Conservation (phyloP, 2,329 filamentous ascomycete species). For the Aspergillus brunneoviolaceus region DNA sequence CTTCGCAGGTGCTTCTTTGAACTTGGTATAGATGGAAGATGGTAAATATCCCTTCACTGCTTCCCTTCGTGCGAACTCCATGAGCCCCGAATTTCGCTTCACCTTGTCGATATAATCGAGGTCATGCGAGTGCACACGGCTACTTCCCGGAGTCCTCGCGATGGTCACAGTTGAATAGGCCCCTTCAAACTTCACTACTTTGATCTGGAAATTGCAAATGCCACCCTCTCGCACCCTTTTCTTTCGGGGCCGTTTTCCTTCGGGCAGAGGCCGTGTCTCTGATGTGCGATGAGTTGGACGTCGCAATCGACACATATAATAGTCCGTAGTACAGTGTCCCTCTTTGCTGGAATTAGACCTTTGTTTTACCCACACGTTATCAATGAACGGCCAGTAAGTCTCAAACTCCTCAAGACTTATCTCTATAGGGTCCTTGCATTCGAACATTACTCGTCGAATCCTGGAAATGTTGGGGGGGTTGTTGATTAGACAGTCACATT, state of each 20-base stretch:
- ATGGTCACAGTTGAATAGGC: conserved; percentile 46
- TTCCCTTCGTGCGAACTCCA: conserved; percentile 48
- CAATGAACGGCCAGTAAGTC: conserved; percentile 50
- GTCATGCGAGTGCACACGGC: conserved; percentile 45
- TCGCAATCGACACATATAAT: conserved; percentile 50
- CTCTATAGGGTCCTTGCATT: conserved; percentile 48
- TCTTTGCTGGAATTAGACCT: conserved; percentile 44
- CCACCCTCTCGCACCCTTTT: conserved; percentile 48
- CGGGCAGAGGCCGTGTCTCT: conserved; percentile 42
- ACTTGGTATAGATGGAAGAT: conserved; percentile 50
- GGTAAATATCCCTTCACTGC: conserved; percentile 49
- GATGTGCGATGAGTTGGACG: conserved; percentile 40
- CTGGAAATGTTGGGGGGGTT: conserved; percentile 45
- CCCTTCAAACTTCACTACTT: conserved; percentile 46
- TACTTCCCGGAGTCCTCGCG: conserved; percentile 42
- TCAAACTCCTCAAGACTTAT: conserved; percentile 48
- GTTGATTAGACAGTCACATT: conserved; percentile 35
- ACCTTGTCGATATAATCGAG: conserved; percentile 49
- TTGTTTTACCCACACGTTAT: conserved; percentile 53
- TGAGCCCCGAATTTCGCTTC: conserved; percentile 50
- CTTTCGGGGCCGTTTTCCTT: conserved; percentile 48
- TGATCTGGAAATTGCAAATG: conserved; percentile 50
- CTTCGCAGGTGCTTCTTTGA: conserved; percentile 47
- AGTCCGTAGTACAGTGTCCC: conserved; percentile 45
- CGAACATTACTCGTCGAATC: conserved; percentile 47